phyloP scores from a whole-genome alignment of 768 basidiomycete genomes.

The Termitomyces sp. region DNA sequence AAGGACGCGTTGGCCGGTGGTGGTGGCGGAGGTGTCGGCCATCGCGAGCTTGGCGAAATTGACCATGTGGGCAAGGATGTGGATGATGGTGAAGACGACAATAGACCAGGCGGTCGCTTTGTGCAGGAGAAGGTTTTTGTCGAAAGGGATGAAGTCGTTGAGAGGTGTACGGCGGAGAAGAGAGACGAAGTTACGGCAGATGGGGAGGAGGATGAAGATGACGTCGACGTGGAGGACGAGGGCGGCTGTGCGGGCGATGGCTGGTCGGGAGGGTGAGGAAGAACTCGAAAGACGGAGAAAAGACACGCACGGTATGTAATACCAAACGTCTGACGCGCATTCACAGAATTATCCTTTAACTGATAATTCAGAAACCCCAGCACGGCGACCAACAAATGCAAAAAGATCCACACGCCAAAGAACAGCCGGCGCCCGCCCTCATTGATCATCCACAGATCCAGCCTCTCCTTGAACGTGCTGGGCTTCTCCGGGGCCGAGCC shows the following conservation, averaged over 20 bases:
- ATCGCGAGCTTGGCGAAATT: conserved; percentile 73
- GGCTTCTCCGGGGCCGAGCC: conserved; percentile 31
- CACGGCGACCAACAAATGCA: conserved; percentile 73
- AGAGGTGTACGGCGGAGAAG: conserved; percentile 82
- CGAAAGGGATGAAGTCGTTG: conserved; percentile 86
- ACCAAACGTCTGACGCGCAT: conserved; percentile 71
- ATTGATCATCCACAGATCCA: conserved; percentile 89
- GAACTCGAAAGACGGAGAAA: conserved; percentile 32
- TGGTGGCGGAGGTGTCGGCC: conserved; percentile 48
- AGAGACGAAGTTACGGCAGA: conserved; percentile 95
- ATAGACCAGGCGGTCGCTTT: conserved; percentile 92
- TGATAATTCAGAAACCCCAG: conserved; percentile 79
- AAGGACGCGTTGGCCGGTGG: conserved; percentile 48
- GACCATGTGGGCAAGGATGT: conserved; percentile 81
- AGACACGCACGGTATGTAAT: conserved; percentile 65
- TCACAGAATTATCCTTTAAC: conserved; percentile 70
- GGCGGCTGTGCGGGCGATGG: conserved; percentile 84
- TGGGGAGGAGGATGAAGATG: conserved; percentile 89
- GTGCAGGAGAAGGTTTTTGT: conserved; percentile 90
- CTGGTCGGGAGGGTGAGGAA: conserved; percentile 42
- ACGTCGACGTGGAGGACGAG: conserved; percentile 90
- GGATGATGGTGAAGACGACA: conserved; percentile 69
- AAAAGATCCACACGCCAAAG: conserved; percentile 75
- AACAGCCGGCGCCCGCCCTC: conserved; percentile 80
- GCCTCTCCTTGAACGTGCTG: conserved; percentile 38